Percentiles rank a stretch among this genome's conserved stretches.
Evolutionary conservation across 2,329 filamentous ascomycete genomes (phyloP).

Genomic region (Trichoderma breve): DNA sequence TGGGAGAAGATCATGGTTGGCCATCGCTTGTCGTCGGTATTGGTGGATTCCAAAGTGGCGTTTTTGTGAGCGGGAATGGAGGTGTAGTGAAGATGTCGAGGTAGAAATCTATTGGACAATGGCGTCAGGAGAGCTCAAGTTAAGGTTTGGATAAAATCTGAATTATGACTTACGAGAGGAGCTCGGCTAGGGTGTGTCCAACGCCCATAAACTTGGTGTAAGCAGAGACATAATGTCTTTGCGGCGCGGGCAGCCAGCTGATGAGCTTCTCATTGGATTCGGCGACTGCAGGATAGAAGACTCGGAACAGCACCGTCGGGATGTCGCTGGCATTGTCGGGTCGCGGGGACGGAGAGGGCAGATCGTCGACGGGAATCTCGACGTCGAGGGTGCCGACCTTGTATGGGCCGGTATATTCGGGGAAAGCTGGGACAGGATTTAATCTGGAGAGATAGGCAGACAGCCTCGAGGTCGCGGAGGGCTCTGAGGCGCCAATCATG

Average conservation of each 20-base stretch:
- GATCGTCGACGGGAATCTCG: conserved; percentile 67
- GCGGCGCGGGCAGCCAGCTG: conserved; percentile 75
- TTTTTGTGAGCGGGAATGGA: conserved; percentile 72
- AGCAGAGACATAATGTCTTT: conserved; percentile 69
- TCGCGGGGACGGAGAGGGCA: conserved; percentile 52
- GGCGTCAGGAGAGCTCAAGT: neutral
- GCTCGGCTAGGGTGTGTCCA: conserved; percentile 53
- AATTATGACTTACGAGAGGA: conserved; percentile 51
- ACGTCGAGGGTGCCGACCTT: conserved; percentile 77
- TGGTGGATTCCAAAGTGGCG: conserved; percentile 57
- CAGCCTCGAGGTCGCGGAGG: conserved; percentile 38
- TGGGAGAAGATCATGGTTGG: conserved; percentile 85
- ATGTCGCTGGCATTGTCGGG: conserved; percentile 57
- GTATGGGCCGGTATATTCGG: conserved; percentile 73
- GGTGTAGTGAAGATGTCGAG: conserved; percentile 70
- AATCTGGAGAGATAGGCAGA: conserved; percentile 52
- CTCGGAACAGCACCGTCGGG: conserved; percentile 72
- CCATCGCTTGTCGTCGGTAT: conserved; percentile 57
- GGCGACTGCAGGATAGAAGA: conserved; percentile 72
- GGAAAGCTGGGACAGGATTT: conserved; percentile 70
- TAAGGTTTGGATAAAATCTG: neutral
- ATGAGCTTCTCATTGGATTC: conserved; percentile 57
- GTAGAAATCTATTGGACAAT: conserved; percentile 54
- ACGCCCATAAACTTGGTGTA: conserved; percentile 76
- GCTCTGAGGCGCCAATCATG: conserved; percentile 19